These are phyloP conservation scores for Aspergillus texensis DNA, from an alignment of 2,329 filamentous ascomycete species.

Conservation along the genomic window DNA sequence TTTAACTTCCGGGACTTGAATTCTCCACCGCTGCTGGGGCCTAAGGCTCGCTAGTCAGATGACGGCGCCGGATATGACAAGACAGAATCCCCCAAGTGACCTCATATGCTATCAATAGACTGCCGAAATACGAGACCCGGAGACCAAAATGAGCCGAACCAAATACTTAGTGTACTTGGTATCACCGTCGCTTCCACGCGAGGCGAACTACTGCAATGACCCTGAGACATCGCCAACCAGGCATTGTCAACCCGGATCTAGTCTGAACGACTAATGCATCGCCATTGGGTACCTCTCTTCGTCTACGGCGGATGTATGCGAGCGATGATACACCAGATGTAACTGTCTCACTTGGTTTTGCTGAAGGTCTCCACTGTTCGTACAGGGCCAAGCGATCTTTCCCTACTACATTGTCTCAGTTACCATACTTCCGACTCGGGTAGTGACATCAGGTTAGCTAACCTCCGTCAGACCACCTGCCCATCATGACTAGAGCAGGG, in stretches of 20 bases:
- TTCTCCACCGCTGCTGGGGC: not conserved
- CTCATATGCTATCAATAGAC: conserved; percentile 10
- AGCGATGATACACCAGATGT: conserved; percentile 17
- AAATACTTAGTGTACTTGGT: not conserved
- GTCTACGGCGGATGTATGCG: not conserved
- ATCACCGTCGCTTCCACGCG: not conserved
- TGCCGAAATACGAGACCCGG: conserved; percentile 8
- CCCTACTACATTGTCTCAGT: conserved; percentile 15
- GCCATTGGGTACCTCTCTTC: not conserved
- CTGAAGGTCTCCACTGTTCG: not conserved
- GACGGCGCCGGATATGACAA: not conserved
- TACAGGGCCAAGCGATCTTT: conserved; percentile 17
- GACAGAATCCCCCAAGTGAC: not conserved
- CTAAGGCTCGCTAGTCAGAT: not conserved
- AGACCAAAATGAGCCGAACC: not conserved
- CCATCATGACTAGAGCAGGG: not conserved
- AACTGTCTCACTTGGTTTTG: conserved; percentile 18
- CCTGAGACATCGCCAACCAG: conserved; percentile 27
- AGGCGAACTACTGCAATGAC: conserved; percentile 2
- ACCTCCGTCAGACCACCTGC: not conserved
- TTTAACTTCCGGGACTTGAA: not conserved
- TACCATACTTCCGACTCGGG: not conserved
- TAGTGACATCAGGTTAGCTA: not conserved
- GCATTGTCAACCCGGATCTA: not conserved
- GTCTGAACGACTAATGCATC: not conserved